Conservation (phyloP, 306 rosid genomes). For the Begonia loranthoides region DNA sequence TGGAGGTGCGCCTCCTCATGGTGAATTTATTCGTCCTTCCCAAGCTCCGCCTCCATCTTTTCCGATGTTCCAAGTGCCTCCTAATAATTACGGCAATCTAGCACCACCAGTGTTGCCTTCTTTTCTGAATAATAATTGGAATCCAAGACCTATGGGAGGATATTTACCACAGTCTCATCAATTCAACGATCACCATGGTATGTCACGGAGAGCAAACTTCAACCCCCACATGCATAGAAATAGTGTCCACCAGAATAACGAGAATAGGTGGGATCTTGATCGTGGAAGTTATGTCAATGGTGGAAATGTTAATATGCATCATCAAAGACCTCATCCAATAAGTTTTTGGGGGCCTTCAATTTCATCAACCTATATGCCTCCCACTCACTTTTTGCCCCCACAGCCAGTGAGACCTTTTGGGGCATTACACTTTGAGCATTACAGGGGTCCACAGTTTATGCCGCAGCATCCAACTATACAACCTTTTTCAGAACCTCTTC, state of each 20-base stretch:
- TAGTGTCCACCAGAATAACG: slow-evolving; percentile 38
- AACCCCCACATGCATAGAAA: slow-evolving; percentile 35
- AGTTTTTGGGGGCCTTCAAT: slow-evolving; percentile 32
- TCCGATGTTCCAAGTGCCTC: slow-evolving; percentile 32
- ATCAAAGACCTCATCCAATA: slow-evolving; percentile 42
- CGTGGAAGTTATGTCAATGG: slow-evolving; percentile 37
- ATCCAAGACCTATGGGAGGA: slow-evolving; percentile 34
- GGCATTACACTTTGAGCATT: slow-evolving; percentile 26
- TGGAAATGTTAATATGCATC: slow-evolving; percentile 35
- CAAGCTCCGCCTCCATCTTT: slow-evolving; percentile 45
- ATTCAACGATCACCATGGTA: slow-evolving; percentile 19
- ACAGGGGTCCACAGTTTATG: slow-evolving; percentile 32
- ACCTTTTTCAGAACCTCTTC: slow-evolving; percentile 32
- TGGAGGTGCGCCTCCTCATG: slow-evolving; percentile 28
- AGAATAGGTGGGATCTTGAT: slow-evolving; percentile 44
- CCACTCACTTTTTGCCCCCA: slow-evolving; percentile 16
- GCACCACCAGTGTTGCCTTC: slow-evolving; percentile 24
- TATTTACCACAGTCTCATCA: slow-evolving; percentile 20
- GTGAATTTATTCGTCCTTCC: slow-evolving; percentile 26
- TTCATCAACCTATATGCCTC: slow-evolving; percentile 27
- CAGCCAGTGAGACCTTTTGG: slow-evolving; percentile 29
- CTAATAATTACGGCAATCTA: slow-evolving; percentile 29
- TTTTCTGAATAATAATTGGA: slow-evolving; percentile 38
- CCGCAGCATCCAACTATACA: slow-evolving; percentile 29
- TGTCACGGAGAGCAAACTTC: slow-evolving; percentile 44